Percentiles rank a stretch among this genome's conserved stretches.
Evolutionary conservation across 805 yeast species (phyloP).

Genomic region (Starmerella vitae): DNA sequence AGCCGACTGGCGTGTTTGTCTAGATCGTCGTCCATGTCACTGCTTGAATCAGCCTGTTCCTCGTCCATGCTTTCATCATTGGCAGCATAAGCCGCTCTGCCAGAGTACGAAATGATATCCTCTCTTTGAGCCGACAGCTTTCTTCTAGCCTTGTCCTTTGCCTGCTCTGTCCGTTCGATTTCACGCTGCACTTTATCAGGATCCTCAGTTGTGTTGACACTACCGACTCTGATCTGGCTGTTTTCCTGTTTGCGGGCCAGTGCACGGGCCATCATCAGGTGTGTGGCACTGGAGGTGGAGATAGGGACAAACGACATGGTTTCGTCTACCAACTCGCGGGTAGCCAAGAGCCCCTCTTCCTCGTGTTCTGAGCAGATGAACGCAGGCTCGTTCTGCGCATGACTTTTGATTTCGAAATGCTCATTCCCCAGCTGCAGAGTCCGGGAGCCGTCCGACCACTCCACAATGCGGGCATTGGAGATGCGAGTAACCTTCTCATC

Average conservation of each 20-base stretch:
- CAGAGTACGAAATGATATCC: constrained; percentile 16
- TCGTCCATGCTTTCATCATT: constrained; percentile 10
- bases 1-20: constrained; percentile 11
- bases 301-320: constrained; percentile 73
- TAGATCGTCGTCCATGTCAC: constrained; percentile 23
- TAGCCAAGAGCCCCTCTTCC: constrained; percentile 54
- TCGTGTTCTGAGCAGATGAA: constrained; percentile 60
- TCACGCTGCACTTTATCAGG: constrained; percentile 35
- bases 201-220: constrained; percentile 31
- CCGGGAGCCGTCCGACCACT: constrained; percentile 87
- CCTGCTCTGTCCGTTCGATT: constrained; percentile 30
- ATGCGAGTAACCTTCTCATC: constrained; percentile 59
- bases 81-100: constrained; percentile 2
- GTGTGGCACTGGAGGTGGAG: constrained; percentile 76
- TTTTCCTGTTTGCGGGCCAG: constrained; percentile 25
- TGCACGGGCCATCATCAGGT: constrained; percentile 50
- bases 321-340: constrained; percentile 51
- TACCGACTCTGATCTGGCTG: constrained; percentile 25
- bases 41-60: constrained; percentile 15
- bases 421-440: constrained; percentile 82
- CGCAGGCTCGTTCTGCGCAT: constrained; percentile 40
- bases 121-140: constrained; percentile 31
- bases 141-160: constrained; percentile 30
- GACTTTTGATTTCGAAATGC: constrained; percentile 52
- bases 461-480: constrained; percentile 76